phyloP scores from a whole-genome alignment of 331 rosid species.

The Spiraea crenata region DNA sequence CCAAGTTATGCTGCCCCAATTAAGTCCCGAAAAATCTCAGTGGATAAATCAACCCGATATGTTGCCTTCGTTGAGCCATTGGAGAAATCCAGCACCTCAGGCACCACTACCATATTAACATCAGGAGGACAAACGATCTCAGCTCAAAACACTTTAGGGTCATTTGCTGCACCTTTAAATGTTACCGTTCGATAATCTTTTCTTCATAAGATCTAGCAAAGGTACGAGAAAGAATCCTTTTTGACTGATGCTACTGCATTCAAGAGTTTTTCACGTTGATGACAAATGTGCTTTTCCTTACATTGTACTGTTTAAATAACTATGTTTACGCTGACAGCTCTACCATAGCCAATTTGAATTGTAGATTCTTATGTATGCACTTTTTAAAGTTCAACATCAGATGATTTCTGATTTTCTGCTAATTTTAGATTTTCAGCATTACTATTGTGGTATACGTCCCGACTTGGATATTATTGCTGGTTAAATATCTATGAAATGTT shows the following conservation, averaged over 20 bases:
- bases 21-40: not conserved
- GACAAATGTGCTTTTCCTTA: not conserved
- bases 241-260: not conserved
- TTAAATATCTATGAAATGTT: not conserved
- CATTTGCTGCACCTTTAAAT: not conserved
- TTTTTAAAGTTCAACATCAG: not conserved
- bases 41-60: slow-evolving; percentile 4
- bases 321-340: not conserved
- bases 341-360: not conserved
- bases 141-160: not conserved
- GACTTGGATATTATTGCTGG: not conserved
- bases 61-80: not conserved
- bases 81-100: not conserved
- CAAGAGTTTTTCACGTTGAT: not conserved
- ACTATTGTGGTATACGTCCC: not conserved
- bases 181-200: not conserved
- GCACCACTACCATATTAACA: not conserved
- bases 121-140: not conserved
- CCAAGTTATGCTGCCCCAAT: slow-evolving; percentile 13
- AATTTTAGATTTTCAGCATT: not conserved
- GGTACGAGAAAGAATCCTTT: not conserved
- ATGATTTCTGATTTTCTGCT: not conserved
- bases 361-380: not conserved
- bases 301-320: not conserved
- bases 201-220: not conserved